Base-by-base conservation (phyloP, 352 stramenopile species). In the Pythium phragmiticola region DNA sequence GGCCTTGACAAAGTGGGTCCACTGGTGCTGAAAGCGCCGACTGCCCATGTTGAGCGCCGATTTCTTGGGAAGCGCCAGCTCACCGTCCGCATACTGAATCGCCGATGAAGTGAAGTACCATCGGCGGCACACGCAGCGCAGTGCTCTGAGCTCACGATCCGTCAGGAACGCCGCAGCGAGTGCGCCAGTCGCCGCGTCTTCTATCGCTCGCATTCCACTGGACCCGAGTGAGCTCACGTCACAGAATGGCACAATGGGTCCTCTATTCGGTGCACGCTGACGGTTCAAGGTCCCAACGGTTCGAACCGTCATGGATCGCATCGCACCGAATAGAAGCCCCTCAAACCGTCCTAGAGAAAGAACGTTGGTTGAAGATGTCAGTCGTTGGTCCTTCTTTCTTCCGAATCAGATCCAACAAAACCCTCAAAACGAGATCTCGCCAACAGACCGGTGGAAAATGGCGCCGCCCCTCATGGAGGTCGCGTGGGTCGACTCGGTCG, bases 71-170 rank as follows among this genome's bases (percentile, higher is more conserved):
- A 55, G 66, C 12, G 70, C 72, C 37, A 84, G 74, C 36, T 70
- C 48, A 17, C 34, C 55, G 16, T 59, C 36, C 11, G 45, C 37
- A 17, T 62, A 59, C 59, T 90, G 82, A 21, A 90, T 50, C 73
- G 74, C 84, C 16, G 51, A 48, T 23, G 72, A 84, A 6, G 79
- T 87, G 36, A 86, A 89, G 19, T 80, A 56, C 79, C 79, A 89
- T 58, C 75, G 70, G 41, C 77, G 63, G 57, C 75, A 83, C 21
- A 90, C 76, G 26, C 49, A 48, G 49, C 75, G 82, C 45, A 90
- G 75, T 39, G 67, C 28, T 42, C 63, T 66, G 8, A 65, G 76
- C 55, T 90, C 82, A 49, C 30, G 45, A 12, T 57, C 61, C n/a
- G 72, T 72, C 19, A 90, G 63, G 65, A 87, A 88, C 55, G 47